Percentiles rank a stretch among this genome's conserved stretches.
phyloP scores from a whole-genome alignment of 2,329 filamentous ascomycete species.

The Fusarium protoensiforme region DNA sequence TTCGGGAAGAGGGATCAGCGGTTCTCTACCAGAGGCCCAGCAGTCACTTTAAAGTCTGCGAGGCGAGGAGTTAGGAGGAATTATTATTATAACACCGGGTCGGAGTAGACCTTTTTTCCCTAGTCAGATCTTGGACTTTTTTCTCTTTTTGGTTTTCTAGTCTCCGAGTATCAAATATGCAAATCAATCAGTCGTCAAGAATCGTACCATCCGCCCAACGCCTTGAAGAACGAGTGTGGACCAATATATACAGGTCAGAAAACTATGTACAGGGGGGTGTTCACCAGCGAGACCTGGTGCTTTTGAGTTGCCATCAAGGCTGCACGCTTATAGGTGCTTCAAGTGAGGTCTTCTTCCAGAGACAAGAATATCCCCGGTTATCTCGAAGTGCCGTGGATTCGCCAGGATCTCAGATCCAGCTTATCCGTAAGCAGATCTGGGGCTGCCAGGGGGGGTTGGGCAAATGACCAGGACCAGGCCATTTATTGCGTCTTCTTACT shows the following conservation, averaged over 20 bases:
- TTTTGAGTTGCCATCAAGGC: background rate
- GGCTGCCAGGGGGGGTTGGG: background rate
- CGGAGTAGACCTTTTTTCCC: background rate
- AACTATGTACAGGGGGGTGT: conserved; percentile 30
- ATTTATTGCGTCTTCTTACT: conserved; percentile 56
- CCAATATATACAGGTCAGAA: conserved; percentile 27
- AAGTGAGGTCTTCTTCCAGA: background rate
- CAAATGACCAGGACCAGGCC: background rate
- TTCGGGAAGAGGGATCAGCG: conserved; percentile 10
- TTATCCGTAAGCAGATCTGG: background rate
- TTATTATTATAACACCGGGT: conserved; percentile 31
- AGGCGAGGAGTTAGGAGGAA: conserved; percentile 36
- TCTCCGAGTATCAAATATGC: conserved; percentile 31
- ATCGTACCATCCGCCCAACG: conserved; percentile 23
- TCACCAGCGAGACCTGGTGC: background rate
- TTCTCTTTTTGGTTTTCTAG: conserved; percentile 7
- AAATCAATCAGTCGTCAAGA: conserved; percentile 27
- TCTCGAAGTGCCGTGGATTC: background rate
- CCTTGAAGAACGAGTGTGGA: conserved; percentile 26
- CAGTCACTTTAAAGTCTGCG: conserved; percentile 18
- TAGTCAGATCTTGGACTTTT: conserved; percentile 13
- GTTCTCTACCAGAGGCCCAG: conserved; percentile 7
- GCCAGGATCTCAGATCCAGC: background rate
- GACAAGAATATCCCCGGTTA: background rate
- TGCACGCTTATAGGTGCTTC: background rate